These are phyloP conservation scores for Salix arbutifolia DNA, from an alignment of 345 rosid genomes.

Conservation along the genomic window DNA sequence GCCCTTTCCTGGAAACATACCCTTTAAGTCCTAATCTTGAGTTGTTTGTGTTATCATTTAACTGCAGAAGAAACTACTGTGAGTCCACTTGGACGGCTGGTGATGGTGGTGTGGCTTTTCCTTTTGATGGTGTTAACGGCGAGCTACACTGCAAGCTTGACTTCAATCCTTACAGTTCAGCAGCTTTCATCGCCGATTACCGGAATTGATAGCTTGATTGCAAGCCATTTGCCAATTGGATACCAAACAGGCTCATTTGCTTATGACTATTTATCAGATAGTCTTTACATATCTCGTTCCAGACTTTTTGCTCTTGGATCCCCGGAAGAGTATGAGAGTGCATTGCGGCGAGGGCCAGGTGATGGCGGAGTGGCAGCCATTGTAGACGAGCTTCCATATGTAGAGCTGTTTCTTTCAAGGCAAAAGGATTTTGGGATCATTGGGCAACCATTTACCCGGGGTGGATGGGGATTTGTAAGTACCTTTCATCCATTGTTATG, in stretches of 20 bases:
- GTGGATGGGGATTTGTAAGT: slow-evolving; percentile 99
- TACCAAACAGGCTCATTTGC: slow-evolving; percentile 82
- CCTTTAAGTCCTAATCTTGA: background rate
- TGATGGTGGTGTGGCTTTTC: slow-evolving; percentile 92
- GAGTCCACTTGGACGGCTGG: slow-evolving; percentile 63
- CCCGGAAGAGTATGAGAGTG: slow-evolving; percentile 64
- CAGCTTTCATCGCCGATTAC: slow-evolving; percentile 75
- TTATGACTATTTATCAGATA: slow-evolving; percentile 46
- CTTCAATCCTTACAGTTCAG: slow-evolving; percentile 81
- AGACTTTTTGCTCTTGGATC: slow-evolving; percentile 54
- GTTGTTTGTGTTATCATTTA: background rate
- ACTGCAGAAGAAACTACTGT: slow-evolving; percentile 62
- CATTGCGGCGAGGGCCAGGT: slow-evolving; percentile 61
- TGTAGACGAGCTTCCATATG: slow-evolving; percentile 73
- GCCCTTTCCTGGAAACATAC: background rate
- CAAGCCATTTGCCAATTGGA: slow-evolving; percentile 62
- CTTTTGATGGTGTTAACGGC: slow-evolving; percentile 76
- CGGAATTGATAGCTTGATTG: slow-evolving; percentile 74
- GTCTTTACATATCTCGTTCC: slow-evolving; percentile 53
- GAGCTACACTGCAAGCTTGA: slow-evolving; percentile 88
- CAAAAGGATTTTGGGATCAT: slow-evolving; percentile 56
- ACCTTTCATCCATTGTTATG: background rate
- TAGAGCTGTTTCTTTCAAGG: slow-evolving; percentile 60
- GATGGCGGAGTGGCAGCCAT: slow-evolving; percentile 84
- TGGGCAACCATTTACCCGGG: slow-evolving; percentile 69